Evolutionary conservation across 2,329 filamentous ascomycete genomes (phyloP), one percentile per base, ranked within the genome.

Genomic region (Alternaria conjuncta): DNA sequence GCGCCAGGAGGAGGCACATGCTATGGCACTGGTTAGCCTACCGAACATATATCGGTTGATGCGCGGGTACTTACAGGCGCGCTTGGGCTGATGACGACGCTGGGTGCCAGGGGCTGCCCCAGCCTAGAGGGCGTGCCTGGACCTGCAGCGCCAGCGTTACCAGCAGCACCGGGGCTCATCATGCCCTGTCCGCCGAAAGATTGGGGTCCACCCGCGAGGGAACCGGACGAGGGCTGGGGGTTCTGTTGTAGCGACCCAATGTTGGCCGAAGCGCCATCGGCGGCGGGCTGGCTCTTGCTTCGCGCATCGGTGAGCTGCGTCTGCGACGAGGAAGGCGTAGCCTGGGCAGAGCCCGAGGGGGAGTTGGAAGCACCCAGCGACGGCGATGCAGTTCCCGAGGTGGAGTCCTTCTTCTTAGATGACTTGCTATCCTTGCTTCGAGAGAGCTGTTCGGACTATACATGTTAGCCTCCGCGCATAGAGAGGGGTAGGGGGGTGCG

Each of bases 11-110:
- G 94, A 55, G 96, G 94, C 47, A 96, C 85, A 83, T 99, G 96
- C 94, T 96, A 75, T 28, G 71, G 49, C 47, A 70, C 50, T 50
- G 44, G 12, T 51, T 60, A 53, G 49, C 59, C 41, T 49, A 26
- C 50, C 45, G 56, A 28, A 23, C 46, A 4, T 7, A 12, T n/a
- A 25, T 55, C 51, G n/a, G 44, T 20, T 41, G 23, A 59, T 28
- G 30, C 32, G 44, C 26, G 6, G 20, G 23, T 28, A 78, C 78
- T 74, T 71, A 80, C 78, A 60, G 94, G 94, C 80, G 93, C 92
- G 77, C 95, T 98, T 57, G 94, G 94, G 81, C 94, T 97, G 80
- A 98, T 96, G 71, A 97, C 89, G 64, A 98, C 94, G 75, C 93
- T 96, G 21, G 95, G 95, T 47, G 93, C 90, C 63, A 93, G 85